A percentile compares a stretch with the other conserved stretches of the same genome.
Conservation (phyloP, 164 flowering plant genomes). For the Magnolia sinica region DNA sequence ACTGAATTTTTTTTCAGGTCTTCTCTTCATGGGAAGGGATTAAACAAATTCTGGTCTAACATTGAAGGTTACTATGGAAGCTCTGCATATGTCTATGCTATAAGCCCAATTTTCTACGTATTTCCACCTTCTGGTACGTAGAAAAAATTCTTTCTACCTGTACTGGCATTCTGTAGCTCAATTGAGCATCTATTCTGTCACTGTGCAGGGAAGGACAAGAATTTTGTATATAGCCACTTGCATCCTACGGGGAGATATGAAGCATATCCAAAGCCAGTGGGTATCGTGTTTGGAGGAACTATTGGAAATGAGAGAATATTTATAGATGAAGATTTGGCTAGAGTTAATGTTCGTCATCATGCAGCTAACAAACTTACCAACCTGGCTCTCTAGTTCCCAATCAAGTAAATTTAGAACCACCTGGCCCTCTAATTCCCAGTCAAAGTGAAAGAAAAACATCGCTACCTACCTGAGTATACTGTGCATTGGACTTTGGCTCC, state of each 20-base stretch:
- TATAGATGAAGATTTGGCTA: slow-evolving; percentile 84
- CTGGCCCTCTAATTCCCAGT: no score
- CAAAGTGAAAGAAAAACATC: not conserved
- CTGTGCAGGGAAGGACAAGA: slow-evolving; percentile 78
- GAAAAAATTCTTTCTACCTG: not conserved
- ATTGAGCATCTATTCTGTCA: not conserved
- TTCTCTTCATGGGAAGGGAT: slow-evolving; percentile 74
- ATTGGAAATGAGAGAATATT: slow-evolving; percentile 79
- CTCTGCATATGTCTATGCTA: slow-evolving; percentile 57
- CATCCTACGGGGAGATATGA: slow-evolving; percentile 69
- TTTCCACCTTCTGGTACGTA: slow-evolving; percentile 56
- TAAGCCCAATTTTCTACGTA: slow-evolving; percentile 64
- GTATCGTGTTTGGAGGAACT: slow-evolving; percentile 85
- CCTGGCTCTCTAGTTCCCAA: slow-evolving; percentile 7
- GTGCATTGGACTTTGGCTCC: no score
- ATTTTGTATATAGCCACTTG: slow-evolving; percentile 85
- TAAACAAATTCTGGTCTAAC: slow-evolving; percentile 89
- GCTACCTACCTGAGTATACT: no score
- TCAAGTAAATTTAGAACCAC: no score
- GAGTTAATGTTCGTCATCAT: slow-evolving; percentile 81
- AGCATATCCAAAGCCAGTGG: slow-evolving; percentile 78
- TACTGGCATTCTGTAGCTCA: not conserved
- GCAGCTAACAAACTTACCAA: slow-evolving; percentile 86
- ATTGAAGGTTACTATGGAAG: slow-evolving; percentile 92
- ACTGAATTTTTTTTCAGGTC: slow-evolving; percentile 37